phyloP scores from a whole-genome alignment of 768 basidiomycete genomes.

The Termitomyces sp. region DNA sequence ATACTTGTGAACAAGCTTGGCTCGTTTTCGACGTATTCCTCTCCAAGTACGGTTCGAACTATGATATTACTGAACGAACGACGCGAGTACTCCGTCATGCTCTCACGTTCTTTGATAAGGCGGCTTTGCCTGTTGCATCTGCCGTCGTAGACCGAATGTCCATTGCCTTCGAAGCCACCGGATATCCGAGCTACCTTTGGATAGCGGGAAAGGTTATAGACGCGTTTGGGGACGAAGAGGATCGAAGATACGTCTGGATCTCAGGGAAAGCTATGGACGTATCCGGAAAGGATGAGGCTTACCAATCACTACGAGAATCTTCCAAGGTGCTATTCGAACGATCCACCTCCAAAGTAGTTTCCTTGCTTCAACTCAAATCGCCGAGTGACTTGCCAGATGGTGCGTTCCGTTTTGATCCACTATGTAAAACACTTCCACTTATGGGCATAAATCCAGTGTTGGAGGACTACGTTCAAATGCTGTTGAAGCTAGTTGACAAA shows the following conservation, averaged over 20 bases:
- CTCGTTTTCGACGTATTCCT: slow-evolving; percentile 79
- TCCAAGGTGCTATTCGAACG: slow-evolving; percentile 71
- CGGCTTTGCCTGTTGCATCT: slow-evolving; percentile 66
- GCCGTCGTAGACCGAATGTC: slow-evolving; percentile 76
- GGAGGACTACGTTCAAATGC: slow-evolving; percentile 89
- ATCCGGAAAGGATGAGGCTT: slow-evolving; percentile 64
- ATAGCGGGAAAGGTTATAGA: slow-evolving; percentile 85
- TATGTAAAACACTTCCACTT: background rate
- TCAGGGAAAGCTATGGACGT: slow-evolving; percentile 77
- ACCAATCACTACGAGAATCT: slow-evolving; percentile 51
- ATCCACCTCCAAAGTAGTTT: slow-evolving; percentile 68
- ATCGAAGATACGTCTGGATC: slow-evolving; percentile 82
- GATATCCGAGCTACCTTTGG: slow-evolving; percentile 89
- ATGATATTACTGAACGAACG: slow-evolving; percentile 76
- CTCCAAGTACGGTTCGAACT: slow-evolving; percentile 71
- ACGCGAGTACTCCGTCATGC: slow-evolving; percentile 86
- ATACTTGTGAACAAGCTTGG: slow-evolving; percentile 82
- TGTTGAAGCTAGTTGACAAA: slow-evolving; percentile 63
- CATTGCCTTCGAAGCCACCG: slow-evolving; percentile 73
- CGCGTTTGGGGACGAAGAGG: slow-evolving; percentile 69
- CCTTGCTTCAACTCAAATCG: slow-evolving; percentile 63
- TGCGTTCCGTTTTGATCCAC: slow-evolving; percentile 36
- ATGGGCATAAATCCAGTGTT: slow-evolving; percentile 54
- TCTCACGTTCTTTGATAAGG: slow-evolving; percentile 72
- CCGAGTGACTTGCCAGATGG: slow-evolving; percentile 86